Evolutionary conservation across 805 yeast genomes (phyloP), one percentile per base, ranked within the genome.

Genomic region (Candida pini): DNA sequence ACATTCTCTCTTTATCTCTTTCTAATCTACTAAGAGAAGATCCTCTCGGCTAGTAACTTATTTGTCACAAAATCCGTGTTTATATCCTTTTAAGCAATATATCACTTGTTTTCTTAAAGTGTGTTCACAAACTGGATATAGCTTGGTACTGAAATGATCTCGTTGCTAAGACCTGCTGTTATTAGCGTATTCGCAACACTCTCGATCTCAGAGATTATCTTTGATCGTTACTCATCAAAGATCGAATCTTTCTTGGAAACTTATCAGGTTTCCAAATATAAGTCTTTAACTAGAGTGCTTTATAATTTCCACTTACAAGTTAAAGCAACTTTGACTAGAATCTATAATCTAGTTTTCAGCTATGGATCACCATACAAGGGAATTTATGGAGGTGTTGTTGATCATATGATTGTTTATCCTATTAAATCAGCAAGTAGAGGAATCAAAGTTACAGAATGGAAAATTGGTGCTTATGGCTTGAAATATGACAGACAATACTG

Each of bases 341-440:
- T 26, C 9, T 30, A 18, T 24, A 32, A 38, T 17, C 12, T 9
- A 4, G 9, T 43, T 3, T 21, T 37, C 18, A n/a, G 33, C 4
- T 30, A 13, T 17, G 18, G 19, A 16, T 28, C 30, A 5, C 27
- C 30, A 7, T 26, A 36, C 3, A 21, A 24, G 9, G 56, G 54
- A 4, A 38, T 34, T 7, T 23, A 44, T 28, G 58, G 54, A 12
- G 58, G 60, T 6, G 22, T 10, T 2, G 39, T 57, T n/a, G 49
- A 51, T 18, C 30, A 45, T 29, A 31, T 56, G 36, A 35, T 50
- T 4, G 38, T 57, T 4, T 57, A 54, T 32, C 62, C 62, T 1
- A 51, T 57, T 31, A 57, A 57, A 30, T 46, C 58, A 3, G 49
- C 47, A 5, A 39, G 50, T 12, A 45, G 31, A 9, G 61, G 60